These are phyloP conservation scores for Eucalyptus sideroxylon DNA, from an alignment of 345 rosid species.

Conservation along the genomic window DNA sequence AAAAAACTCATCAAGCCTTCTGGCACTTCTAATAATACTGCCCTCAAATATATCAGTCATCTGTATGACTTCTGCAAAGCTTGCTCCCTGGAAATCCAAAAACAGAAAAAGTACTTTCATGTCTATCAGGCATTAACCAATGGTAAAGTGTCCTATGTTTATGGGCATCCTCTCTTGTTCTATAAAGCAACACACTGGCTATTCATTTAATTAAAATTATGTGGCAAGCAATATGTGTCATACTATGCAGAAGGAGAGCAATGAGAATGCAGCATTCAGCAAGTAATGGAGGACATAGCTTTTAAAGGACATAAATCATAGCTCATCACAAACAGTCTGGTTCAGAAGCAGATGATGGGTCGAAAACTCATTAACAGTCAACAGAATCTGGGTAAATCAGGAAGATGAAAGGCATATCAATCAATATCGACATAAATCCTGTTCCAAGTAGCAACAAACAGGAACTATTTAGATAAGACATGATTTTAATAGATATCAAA, in stretches of 20 bases:
- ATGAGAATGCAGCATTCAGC: neutral
- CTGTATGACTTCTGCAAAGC: constrained; percentile 82
- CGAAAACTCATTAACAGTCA: neutral
- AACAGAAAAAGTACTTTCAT: neutral
- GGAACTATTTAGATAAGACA: neutral
- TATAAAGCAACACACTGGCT: neutral
- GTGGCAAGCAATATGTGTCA: neutral
- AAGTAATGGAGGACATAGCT: neutral
- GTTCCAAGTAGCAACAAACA: neutral
- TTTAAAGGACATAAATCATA: neutral
- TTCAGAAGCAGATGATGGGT: neutral
- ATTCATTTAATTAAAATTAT: neutral
- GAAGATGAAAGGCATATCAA: neutral
- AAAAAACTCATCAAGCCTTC: constrained; percentile 95
- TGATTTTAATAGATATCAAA: neutral
- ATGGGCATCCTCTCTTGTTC: neutral
- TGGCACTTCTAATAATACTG: constrained; percentile 84
- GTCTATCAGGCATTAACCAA: neutral
- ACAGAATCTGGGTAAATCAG: neutral
- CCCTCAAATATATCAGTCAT: constrained; percentile 99
- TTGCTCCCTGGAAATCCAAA: constrained; percentile 52
- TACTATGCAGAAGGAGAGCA: neutral
- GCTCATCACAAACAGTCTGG: neutral
- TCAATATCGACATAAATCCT: neutral
- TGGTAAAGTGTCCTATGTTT: neutral